These are phyloP conservation scores for Cladosporium sp. DNA, from an alignment of 2,329 filamentous ascomycete species.

Conservation along the genomic window DNA sequence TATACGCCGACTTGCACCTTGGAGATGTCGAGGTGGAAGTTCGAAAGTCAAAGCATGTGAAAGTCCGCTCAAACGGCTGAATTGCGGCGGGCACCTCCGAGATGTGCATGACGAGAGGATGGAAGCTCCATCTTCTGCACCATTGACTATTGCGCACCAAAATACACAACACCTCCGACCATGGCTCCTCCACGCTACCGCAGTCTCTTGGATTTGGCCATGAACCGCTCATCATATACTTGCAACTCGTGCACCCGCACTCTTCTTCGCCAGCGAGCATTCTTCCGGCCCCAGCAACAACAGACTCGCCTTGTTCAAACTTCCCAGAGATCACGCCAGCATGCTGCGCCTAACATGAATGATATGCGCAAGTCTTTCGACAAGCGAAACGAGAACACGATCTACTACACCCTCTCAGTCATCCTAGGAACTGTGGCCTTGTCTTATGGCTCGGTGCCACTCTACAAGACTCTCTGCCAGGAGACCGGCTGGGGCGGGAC, in stretches of 20 bases:
- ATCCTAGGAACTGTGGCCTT: conserved; percentile 76
- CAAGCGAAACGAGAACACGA: conserved; percentile 56
- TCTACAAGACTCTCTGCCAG: conserved; percentile 89
- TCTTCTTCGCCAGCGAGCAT: conserved; percentile 4
- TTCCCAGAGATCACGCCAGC: conserved; percentile 14
- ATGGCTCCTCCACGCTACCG: conserved; percentile 30
- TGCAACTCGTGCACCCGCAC: conserved; percentile 8
- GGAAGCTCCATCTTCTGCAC: neutral
- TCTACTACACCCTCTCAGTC: conserved; percentile 71
- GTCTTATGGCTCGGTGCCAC: conserved; percentile 76
- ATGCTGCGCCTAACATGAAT: conserved; percentile 54
- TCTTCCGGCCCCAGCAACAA: conserved; percentile 9
- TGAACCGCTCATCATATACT: conserved; percentile 6
- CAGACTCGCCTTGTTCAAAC: conserved; percentile 10
- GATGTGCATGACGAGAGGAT: conserved; percentile 9
- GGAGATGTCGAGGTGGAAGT: neutral
- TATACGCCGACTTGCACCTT: neutral
- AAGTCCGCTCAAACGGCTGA: neutral
- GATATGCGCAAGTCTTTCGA: conserved; percentile 40
- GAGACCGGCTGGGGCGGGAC: conserved; percentile 90
- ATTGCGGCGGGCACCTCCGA: conserved; percentile 20
- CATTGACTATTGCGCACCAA: neutral
- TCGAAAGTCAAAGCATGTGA: conserved; percentile 9
- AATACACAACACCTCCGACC: neutral
- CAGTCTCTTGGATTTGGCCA: conserved; percentile 26